These are phyloP conservation scores for Penicillium sp. DNA, from an alignment of 2,329 filamentous ascomycete species.

Conservation along the genomic window DNA sequence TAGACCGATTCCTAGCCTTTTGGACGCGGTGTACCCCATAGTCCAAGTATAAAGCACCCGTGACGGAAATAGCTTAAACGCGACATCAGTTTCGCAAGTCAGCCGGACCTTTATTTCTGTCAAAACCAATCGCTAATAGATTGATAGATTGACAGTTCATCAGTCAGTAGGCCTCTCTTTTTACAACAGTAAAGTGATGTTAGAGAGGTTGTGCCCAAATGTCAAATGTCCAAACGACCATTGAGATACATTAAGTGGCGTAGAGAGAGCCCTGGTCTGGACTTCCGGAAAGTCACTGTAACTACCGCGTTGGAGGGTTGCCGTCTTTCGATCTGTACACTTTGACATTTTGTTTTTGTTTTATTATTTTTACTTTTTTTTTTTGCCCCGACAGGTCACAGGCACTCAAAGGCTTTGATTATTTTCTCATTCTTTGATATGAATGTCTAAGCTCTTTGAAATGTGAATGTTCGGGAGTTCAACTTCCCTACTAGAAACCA, in stretches of 20 bases:
- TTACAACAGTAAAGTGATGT: neutral
- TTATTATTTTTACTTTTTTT: neutral
- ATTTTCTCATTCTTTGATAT: constrained; percentile 2
- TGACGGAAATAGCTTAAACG: constrained; percentile 32
- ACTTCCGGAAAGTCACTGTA: constrained; percentile 4
- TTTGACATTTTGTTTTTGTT: neutral
- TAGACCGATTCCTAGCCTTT: constrained; percentile 6
- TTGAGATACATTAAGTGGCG: constrained; percentile 8
- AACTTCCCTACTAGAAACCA: neutral
- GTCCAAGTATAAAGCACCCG: constrained; percentile 15
- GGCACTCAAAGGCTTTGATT: constrained; percentile 6
- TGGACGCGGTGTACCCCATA: constrained; percentile 12
- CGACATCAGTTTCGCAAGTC: constrained; percentile 23
- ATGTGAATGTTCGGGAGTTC: neutral
- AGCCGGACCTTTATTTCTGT: constrained; percentile 23
- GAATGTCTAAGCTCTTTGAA: neutral
- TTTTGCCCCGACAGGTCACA: constrained; percentile 15
- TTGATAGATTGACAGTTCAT: constrained; percentile 23
- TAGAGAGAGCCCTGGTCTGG: constrained; percentile 8
- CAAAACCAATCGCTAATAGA: constrained; percentile 18
- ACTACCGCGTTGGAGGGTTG: neutral
- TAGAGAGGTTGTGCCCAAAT: neutral
- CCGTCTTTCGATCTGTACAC: constrained; percentile 5
- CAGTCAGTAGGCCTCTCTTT: constrained; percentile 19
- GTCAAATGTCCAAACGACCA: constrained; percentile 14